Evolutionary conservation across 208 protist species (phyloP), one percentile per base, ranked within the genome.

Genomic region (Crithidia sp.): DNA sequence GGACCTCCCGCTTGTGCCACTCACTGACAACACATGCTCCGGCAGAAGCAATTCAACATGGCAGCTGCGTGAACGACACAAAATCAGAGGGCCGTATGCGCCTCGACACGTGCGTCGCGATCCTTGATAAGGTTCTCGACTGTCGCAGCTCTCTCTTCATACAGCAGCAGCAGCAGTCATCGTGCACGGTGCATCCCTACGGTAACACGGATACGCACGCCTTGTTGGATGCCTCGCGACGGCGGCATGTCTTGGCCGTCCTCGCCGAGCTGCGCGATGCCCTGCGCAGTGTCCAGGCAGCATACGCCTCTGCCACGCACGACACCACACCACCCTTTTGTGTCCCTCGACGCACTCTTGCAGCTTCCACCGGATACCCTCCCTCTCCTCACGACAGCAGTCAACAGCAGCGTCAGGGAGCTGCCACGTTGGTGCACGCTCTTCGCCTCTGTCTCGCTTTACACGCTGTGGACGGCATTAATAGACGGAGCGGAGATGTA

Each of bases 291-390:
- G 43, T 57, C 40, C 74, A 67, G 17, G 58, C 50, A 9, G 61
- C 74, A 2, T 72, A 78, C 74, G 28, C 45, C 3, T 49, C 12
- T 12, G 74, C 66, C 43, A 63, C 74, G 0, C 52, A 67, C 14
- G 19, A 16, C 49, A 6, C 13, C 3, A 6, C 58, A 17, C 59
- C 59, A 6, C 16, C 19, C 4, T 3, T 3, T 5, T n/a, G 40
- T 49, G 13, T 67, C 74, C 4, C 65, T 78, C 4, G 74, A 78
- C 19, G 36, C 66, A 52, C 65, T 78, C 8, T 59, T 78, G 5
- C 66, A 73, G 59, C 60, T 78, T 19, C 74, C 74, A 52, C 74
- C 74, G 3, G 62, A 67, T 49, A 67, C 62, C 2, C n/a, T 67
- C 4, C 62, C 62, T 10, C 37, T 67, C 36, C 45, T 67, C 4